These are phyloP conservation scores for Acidomyces sp. DNA, from an alignment of 495 filamentous ascomycete species.

Conservation along the genomic window DNA sequence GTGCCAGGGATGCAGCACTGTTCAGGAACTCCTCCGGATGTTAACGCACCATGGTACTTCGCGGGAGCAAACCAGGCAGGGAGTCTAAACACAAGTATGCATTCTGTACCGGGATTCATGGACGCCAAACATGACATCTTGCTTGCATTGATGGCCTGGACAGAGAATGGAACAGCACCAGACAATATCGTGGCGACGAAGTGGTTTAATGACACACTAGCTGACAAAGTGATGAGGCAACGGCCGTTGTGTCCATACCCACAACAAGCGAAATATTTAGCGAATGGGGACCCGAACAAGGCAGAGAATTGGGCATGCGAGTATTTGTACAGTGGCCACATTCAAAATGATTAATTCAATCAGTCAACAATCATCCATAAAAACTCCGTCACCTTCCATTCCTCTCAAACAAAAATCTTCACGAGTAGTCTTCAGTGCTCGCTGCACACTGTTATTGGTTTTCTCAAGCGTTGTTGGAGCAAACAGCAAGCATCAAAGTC, in stretches of 20 bases:
- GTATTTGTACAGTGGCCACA: neutral
- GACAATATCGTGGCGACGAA: slow-evolving; percentile 24
- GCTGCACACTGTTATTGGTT: too few species aligned
- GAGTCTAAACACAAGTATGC: slow-evolving; percentile 5
- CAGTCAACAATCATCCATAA: too few species aligned
- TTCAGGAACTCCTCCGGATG: slow-evolving; percentile 17
- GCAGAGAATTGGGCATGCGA: slow-evolving; percentile 22
- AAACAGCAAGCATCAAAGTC: too few species aligned
- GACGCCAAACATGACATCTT: slow-evolving; percentile 35
- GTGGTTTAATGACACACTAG: slow-evolving; percentile 21
- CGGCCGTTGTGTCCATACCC: slow-evolving; percentile 26
- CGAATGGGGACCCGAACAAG: slow-evolving; percentile 17
- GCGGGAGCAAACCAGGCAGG: slow-evolving; percentile 17
- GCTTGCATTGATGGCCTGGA: slow-evolving; percentile 41
- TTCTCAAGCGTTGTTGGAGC: too few species aligned
- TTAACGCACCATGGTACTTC: slow-evolving; percentile 31
- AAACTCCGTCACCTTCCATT: too few species aligned
- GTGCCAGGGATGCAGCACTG: slow-evolving; percentile 37
- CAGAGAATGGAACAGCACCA: slow-evolving; percentile 30
- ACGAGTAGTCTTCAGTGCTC: too few species aligned
- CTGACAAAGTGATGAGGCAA: slow-evolving; percentile 21
- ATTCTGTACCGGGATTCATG: slow-evolving; percentile 31
- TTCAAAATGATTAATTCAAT: neutral
- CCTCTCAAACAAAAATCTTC: too few species aligned
- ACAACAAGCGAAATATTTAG: slow-evolving; percentile 18